Percentiles rank a stretch among this genome's conserved stretches.
These are phyloP conservation scores for Elsinoe australis DNA, from an alignment of 2,329 filamentous ascomycete species.

Conservation along the genomic window DNA sequence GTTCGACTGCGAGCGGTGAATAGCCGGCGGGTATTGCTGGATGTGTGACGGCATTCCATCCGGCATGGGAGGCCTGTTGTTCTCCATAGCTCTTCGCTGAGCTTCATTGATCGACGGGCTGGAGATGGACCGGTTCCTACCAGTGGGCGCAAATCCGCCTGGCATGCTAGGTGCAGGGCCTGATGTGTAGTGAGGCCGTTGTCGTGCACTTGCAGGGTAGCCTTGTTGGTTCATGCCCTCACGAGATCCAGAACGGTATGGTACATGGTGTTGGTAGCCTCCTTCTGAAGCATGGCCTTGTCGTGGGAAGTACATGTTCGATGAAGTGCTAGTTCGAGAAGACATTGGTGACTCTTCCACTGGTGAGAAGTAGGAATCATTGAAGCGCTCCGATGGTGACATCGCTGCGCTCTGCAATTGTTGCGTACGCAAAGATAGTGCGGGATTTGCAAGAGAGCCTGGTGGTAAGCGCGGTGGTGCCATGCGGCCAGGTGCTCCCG, in stretches of 20 bases:
- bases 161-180: conserved; percentile 57
- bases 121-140: conserved; percentile 79
- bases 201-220: conserved; percentile 18
- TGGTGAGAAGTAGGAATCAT: conserved; percentile 89
- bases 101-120: conserved; percentile 83
- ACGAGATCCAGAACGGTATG: conserved; percentile 54
- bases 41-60: conserved; percentile 27
- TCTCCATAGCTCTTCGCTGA: conserved; percentile 51
- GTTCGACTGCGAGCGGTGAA: conserved; percentile 63
- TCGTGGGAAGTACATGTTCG: conserved; percentile 75
- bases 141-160: conserved; percentile 38
- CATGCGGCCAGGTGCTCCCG: conserved; percentile 36
- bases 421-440: conserved; percentile 63
- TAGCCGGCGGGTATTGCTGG: conserved; percentile 26
- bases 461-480: conserved; percentile 65
- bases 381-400: conserved; percentile 55
- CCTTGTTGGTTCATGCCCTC: conserved; percentile 16
- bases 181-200: conserved; percentile 11
- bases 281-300: conserved; percentile 53
- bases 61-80: conserved; percentile 34
- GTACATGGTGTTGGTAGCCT: conserved; percentile 81
- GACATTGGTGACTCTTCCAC: conserved; percentile 69
- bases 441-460: conserved; percentile 41
- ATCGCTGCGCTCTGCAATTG: conserved; percentile 40
- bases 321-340: conserved; percentile 61